phyloP scores from a whole-genome alignment of 768 basidiomycete species.

The Pisolithus albus region DNA sequence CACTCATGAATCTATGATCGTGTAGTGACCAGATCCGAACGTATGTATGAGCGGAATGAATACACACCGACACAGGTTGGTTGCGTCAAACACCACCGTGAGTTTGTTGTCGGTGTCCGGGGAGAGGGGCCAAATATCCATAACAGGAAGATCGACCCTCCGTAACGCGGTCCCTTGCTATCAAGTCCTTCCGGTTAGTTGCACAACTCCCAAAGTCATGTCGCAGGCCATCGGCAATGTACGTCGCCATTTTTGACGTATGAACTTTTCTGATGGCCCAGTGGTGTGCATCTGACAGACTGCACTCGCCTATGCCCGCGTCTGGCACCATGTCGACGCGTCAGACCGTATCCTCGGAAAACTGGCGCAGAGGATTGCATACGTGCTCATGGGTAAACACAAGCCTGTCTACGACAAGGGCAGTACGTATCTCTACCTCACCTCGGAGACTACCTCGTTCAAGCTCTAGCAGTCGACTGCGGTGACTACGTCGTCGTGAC shows the following conservation, averaged over 20 bases:
- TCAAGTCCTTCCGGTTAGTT: neutral
- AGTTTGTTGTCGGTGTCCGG: too few relatives aligned
- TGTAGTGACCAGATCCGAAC: too few relatives aligned
- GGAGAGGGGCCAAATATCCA: too few relatives aligned
- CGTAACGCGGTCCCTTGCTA: neutral
- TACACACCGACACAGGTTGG: too few relatives aligned
- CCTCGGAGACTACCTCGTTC: neutral
- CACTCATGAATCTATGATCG: too few relatives aligned
- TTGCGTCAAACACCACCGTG: too few relatives aligned
- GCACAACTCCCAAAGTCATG: conserved; percentile 37
- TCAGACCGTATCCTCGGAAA: conserved; percentile 89
- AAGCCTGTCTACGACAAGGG: conserved; percentile 1
- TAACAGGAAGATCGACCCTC: neutral
- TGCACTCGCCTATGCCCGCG: conserved; percentile 88
- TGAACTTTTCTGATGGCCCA: neutral
- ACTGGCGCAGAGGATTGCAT: conserved; percentile 88
- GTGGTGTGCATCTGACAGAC: conserved; percentile 47
- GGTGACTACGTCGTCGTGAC: conserved; percentile 98
- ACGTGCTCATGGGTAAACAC: conserved; percentile 73
- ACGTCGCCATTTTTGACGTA: conserved; percentile 19
- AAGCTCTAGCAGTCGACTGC: conserved; percentile 64
- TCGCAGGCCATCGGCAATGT: conserved; percentile 82
- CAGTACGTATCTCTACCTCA: neutral
- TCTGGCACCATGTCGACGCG: conserved; percentile 95
- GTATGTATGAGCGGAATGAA: too few relatives aligned